Evolutionary conservation across 495 filamentous ascomycete species (phyloP), one percentile per base, ranked within the genome.

Genomic region (Pyrenula aspistea): DNA sequence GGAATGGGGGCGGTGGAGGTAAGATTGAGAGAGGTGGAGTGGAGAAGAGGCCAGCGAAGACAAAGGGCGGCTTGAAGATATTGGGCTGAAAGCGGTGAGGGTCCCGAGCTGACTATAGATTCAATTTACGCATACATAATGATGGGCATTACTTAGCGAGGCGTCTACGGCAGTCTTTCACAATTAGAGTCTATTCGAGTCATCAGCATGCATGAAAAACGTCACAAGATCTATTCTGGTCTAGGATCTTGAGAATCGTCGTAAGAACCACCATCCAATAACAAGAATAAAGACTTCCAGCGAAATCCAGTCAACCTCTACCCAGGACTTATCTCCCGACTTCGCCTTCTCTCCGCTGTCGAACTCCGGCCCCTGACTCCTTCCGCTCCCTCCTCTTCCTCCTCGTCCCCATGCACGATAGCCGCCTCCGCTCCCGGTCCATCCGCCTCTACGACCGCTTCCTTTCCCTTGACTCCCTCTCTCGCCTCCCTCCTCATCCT

Each of bases 401-500:
- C 56, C 10, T 48, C 51, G 15, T n/a, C 25, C 51, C 51, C 51
- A 15, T 23, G n/a, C 15, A 53, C 25, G 23, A 53, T 12, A 22
- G 3, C 51, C 3, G 19, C 51, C 19, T 23, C 50, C 50, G 8
- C 50, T 19, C 51, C 4, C 4, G 12, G n/a, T 25, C 19, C 51
- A 54, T 59, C 25, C 59, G 53, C n/a, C 53, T 55, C 36, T 57
- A 60, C 42, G 59, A 59, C n/a, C 61, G 57, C 60, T 61, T 48
- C n/a, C 55, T 51, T 47, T 51, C 59, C 25, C 60, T 49, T 2
- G 56, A 19, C 54, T 24, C 25, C 36, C 53, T 36, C 53, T 22
- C 64, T 60, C 19, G 86, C 84, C 36, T 94, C 85, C 24, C 74
- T 68, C 47, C 88, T 78, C 94, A 99, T 97, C 70, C 87, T 91